These are phyloP conservation scores for Mortierella polycephala DNA, from an alignment of 371 early-diverging fungal species.

Conservation along the genomic window DNA sequence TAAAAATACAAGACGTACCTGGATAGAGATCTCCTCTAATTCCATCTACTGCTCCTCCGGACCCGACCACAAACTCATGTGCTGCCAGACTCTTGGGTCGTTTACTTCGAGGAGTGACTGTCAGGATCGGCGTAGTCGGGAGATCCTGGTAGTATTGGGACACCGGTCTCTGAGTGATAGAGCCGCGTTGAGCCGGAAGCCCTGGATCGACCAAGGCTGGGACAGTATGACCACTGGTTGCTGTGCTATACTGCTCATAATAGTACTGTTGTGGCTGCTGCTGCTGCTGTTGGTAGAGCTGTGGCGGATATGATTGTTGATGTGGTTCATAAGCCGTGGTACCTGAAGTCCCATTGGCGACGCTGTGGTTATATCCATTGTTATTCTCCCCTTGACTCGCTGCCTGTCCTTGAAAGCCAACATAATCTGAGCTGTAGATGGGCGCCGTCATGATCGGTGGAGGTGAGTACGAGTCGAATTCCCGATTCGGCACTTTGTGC, in stretches of 20 bases:
- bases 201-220: too few species aligned
- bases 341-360: not conserved
- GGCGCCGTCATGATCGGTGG: slow-evolving; percentile 18
- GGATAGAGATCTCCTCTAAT: slow-evolving; percentile 21
- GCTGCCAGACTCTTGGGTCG: slow-evolving; percentile 50
- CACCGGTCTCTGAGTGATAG: slow-evolving; percentile 20
- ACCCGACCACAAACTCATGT: slow-evolving; percentile 25
- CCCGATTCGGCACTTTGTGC: slow-evolving; percentile 11
- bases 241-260: slow-evolving; percentile 25
- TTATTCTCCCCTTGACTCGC: not conserved
- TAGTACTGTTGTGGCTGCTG: slow-evolving; percentile 8
- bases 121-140: slow-evolving; percentile 8
- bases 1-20: slow-evolving; percentile 18
- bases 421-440: slow-evolving; percentile 10
- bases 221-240: slow-evolving; percentile 5
- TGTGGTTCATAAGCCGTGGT: not conserved
- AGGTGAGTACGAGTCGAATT: slow-evolving; percentile 14
- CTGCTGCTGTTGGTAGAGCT: not conserved
- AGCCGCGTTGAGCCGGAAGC: slow-evolving; percentile 3
- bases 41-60: slow-evolving; percentile 1
- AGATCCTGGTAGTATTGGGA: slow-evolving; percentile 33
- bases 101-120: slow-evolving; percentile 24
- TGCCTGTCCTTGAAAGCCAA: not conserved
- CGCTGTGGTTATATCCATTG: not conserved
- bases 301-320: slow-evolving; percentile 7